phyloP scores from a whole-genome alignment of 208 protist species.

The Leishmania guyanensis region DNA sequence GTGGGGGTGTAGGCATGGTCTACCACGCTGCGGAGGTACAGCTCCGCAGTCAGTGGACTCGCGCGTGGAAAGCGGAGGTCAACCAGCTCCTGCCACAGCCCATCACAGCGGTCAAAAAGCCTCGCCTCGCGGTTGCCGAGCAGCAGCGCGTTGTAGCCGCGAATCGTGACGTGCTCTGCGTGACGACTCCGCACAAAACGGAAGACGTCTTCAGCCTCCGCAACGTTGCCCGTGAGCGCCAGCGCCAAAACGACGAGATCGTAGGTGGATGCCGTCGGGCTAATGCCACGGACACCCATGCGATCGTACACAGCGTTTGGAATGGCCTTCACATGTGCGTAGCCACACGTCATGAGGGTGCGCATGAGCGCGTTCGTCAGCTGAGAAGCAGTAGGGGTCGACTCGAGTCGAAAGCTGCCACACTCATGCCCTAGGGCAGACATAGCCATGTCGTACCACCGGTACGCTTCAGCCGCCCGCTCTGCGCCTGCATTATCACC shows the following conservation, averaged over 20 bases:
- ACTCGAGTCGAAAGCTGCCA: slow-evolving; percentile 13
- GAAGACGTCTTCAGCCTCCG: slow-evolving; percentile 77
- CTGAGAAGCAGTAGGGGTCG: slow-evolving; percentile 62
- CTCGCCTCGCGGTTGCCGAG: slow-evolving; percentile 76
- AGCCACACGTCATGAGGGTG: slow-evolving; percentile 77
- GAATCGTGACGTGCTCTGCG: slow-evolving; percentile 60
- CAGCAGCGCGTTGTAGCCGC: slow-evolving; percentile 80
- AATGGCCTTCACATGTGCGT: slow-evolving; percentile 68
- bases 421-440: slow-evolving; percentile 28
- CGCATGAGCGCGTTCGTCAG: slow-evolving; percentile 81
- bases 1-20: slow-evolving; percentile 86
- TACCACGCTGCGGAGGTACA: slow-evolving; percentile 88
- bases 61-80: slow-evolving; percentile 85
- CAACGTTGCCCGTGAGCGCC: slow-evolving; percentile 70
- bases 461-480: slow-evolving; percentile 78
- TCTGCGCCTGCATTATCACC: slow-evolving; percentile 73
- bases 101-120: slow-evolving; percentile 75
- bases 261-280: slow-evolving; percentile 82
- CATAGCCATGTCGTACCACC: slow-evolving; percentile 74
- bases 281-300: slow-evolving; percentile 70
- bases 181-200: slow-evolving; percentile 70
- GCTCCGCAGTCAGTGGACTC: slow-evolving; percentile 67
- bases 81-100: slow-evolving; percentile 81
- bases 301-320: slow-evolving; percentile 75
- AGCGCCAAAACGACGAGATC: slow-evolving; percentile 73